phyloP scores from a whole-genome alignment of 148 eudicot genomes.

The Rhododendron simsii region DNA sequence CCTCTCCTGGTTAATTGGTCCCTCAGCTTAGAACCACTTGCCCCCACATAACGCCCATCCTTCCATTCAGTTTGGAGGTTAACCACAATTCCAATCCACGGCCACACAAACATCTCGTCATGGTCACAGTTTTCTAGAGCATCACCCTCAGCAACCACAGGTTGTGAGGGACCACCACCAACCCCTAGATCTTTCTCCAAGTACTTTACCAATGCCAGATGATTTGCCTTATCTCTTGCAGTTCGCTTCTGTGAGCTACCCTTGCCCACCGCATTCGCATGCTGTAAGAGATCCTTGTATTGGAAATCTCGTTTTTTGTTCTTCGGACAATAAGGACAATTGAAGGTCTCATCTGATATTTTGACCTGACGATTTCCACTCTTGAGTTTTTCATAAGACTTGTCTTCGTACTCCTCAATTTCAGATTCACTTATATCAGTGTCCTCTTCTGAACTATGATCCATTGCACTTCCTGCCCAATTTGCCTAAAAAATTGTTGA shows the following conservation, averaged over 20 bases:
- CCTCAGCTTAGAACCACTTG: conserved; percentile 90
- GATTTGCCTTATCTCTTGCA: conserved; percentile 81
- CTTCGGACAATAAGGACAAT: conserved; percentile 82
- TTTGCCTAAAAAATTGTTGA: background rate
- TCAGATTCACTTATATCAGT: conserved; percentile 80
- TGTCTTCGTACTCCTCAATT: conserved; percentile 61
- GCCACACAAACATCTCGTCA: conserved; percentile 91
- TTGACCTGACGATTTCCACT: conserved; percentile 50
- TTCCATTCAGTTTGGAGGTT: conserved; percentile 58
- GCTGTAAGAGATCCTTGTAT: conserved; percentile 74
- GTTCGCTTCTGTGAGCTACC: conserved; percentile 66
- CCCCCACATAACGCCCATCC: conserved; percentile 77
- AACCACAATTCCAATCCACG: conserved; percentile 89
- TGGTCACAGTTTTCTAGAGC: conserved; percentile 45
- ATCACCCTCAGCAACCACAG: conserved; percentile 29
- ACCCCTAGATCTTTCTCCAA: conserved; percentile 49
- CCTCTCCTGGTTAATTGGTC: conserved; percentile 71
- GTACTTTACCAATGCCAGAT: conserved; percentile 66
- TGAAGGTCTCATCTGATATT: conserved; percentile 50
- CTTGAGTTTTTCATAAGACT: conserved; percentile 59
- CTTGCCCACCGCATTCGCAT: conserved; percentile 73
- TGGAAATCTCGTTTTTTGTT: conserved; percentile 64
- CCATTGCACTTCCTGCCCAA: conserved; percentile 31
- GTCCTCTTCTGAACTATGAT: conserved; percentile 61
- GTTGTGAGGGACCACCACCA: conserved; percentile 49